phyloP scores from a whole-genome alignment of 2,329 filamentous ascomycete genomes.

The Verticillium tricorpus region DNA sequence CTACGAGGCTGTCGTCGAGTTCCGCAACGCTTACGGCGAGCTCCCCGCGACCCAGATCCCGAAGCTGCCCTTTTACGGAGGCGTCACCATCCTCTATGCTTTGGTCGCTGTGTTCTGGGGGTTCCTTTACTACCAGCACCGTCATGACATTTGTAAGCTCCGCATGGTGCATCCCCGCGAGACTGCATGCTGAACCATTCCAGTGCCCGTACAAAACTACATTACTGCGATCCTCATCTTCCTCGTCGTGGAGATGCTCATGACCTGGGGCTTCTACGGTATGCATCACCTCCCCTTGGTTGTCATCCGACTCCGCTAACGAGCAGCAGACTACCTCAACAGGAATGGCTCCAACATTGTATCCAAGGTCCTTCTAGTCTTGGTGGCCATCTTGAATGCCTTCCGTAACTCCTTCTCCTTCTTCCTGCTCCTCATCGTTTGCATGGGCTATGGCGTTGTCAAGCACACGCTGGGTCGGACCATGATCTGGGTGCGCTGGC shows the following conservation, averaged over 20 bases:
- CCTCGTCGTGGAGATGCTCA: constrained; percentile 90
- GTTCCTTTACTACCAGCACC: constrained; percentile 91
- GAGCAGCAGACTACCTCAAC: constrained; percentile 75
- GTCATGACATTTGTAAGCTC: constrained; percentile 75
- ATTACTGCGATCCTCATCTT: constrained; percentile 96
- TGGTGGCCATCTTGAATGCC: constrained; percentile 91
- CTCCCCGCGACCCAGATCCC: constrained; percentile 92
- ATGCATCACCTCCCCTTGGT: constrained; percentile 18
- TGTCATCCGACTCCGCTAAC: constrained; percentile 26
- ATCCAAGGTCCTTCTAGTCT: constrained; percentile 79
- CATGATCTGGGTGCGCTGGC: constrained; percentile 89
- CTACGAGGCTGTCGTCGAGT: constrained; percentile 81
- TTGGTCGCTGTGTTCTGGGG: constrained; percentile 85
- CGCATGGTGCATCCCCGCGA: neutral
- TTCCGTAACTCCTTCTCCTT: constrained; percentile 97
- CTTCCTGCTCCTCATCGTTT: constrained; percentile 95
- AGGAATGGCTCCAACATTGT: constrained; percentile 78
- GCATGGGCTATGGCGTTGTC: constrained; percentile 98
- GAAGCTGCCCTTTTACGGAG: constrained; percentile 95
- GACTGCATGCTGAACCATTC: neutral
- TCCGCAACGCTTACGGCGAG: constrained; percentile 94
- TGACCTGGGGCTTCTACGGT: constrained; percentile 98
- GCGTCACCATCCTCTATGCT: constrained; percentile 88
- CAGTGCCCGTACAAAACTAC: constrained; percentile 95
- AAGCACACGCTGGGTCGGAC: constrained; percentile 87